phyloP scores from a whole-genome alignment of 768 basidiomycete genomes.

The Boletus rubroflammeus region DNA sequence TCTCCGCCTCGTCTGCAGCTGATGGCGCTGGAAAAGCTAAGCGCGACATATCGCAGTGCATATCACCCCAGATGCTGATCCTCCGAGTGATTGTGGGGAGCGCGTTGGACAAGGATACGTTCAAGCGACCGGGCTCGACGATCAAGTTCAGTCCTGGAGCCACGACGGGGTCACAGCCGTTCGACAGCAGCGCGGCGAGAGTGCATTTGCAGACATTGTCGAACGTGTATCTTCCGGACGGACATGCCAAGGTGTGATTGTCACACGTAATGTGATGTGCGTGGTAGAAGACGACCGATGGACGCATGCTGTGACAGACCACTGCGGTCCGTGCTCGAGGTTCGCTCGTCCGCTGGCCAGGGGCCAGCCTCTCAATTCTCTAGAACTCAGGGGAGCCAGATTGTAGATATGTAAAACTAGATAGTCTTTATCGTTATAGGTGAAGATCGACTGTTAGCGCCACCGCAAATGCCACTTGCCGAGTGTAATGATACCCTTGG shows the following conservation, averaged over 20 bases:
- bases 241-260: background rate
- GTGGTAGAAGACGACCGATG: background rate
- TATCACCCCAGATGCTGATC: slow-evolving; percentile 28
- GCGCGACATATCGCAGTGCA: slow-evolving; percentile 12
- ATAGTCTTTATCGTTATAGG: too few species aligned
- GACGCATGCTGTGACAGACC: background rate
- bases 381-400: too few species aligned
- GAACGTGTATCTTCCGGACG: background rate
- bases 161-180: background rate
- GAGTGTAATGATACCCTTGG: slow-evolving; percentile 34
- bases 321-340: background rate
- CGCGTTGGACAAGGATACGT: slow-evolving; percentile 10
- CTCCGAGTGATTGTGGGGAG: slow-evolving; percentile 20
- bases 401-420: background rate
- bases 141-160: slow-evolving; percentile 5
- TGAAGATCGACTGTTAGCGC: slow-evolving; percentile 24
- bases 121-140: background rate
- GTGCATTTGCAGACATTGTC: background rate
- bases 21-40: background rate
- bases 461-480: slow-evolving; percentile 39
- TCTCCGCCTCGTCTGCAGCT: background rate
- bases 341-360: background rate
- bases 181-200: background rate
- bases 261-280: background rate
- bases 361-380: background rate